Base-by-base conservation (phyloP, 2,329 filamentous ascomycete genomes). In the Aspergillus sp. region DNA sequence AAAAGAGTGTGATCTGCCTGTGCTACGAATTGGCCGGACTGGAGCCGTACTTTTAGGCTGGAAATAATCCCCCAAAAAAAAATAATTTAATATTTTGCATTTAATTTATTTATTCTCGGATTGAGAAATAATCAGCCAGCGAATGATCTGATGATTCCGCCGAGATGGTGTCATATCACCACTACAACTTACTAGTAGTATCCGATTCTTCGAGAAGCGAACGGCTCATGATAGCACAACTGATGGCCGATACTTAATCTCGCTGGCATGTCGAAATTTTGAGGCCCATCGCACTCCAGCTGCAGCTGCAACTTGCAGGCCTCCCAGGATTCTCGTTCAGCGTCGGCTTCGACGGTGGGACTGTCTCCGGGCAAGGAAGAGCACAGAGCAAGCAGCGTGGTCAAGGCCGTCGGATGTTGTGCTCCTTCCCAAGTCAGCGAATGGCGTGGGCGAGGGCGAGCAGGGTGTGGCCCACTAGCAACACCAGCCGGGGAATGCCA, bases 1-100 rank as follows among this genome's bases (percentile, higher is more conserved):
- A 71, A 74, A 67, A 72, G 61, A 57, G 64, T 68, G 62, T 69
- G 70, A 73, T 72, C 70, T 72, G 65, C 70, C 20, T 62, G 67
- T 71, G 63, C 66, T 67, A 70, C 66, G 65, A 65, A 62, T 63
- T 68, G 64, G 65, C 68, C 63, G 64, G 62, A 64, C 62, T 63
- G 61, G 62, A 63, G 61, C 65, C 57, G 59, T 63, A 66, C 61
- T 63, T 64, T 62, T 63, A 45, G 47, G 55, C 44, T 42, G 20
- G 15, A 24, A 17, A 30, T 30, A 30, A 30, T 30, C 26, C 26
- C 26, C 9, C 8, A 30, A 30, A 30, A 30, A 9, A 30, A 3
- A 30, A 30, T 30, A 11, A 36, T 36, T 36, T n/a, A 36, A 36
- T 36, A 30, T 30, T 30, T 30, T 36, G 5, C 13, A 13, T 36